phyloP scores from a whole-genome alignment of 2,329 filamentous ascomycete genomes.

The Amphichorda felina region DNA sequence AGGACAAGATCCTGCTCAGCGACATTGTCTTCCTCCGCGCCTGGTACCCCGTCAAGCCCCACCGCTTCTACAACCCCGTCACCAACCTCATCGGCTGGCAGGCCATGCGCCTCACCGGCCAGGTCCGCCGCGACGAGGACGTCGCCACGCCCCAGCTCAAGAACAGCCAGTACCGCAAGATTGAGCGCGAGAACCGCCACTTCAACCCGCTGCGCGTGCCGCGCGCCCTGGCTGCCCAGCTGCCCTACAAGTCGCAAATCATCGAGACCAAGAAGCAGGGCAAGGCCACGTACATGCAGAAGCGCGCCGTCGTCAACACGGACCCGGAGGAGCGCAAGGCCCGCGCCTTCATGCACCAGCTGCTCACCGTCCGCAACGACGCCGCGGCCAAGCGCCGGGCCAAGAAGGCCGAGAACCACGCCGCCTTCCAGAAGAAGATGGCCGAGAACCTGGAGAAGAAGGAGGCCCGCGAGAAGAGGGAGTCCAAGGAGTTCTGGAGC shows the following conservation, averaged over 20 bases:
- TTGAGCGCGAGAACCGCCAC: conserved; percentile 56
- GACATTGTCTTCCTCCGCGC: conserved; percentile 94
- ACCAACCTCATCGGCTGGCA: conserved; percentile 90
- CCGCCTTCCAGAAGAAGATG: conserved; percentile 72
- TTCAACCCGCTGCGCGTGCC: conserved; percentile 76
- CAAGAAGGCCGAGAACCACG: conserved; percentile 81
- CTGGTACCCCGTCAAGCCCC: conserved; percentile 93
- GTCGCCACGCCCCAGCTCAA: conserved; percentile 68
- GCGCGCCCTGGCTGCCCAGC: conserved; percentile 63
- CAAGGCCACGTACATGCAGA: conserved; percentile 82
- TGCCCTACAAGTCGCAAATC: conserved; percentile 91
- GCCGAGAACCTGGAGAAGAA: conserved; percentile 77
- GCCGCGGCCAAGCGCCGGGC: conserved; percentile 70
- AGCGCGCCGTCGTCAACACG: conserved; percentile 78
- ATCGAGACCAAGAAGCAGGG: conserved; percentile 68
- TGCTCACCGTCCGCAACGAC: conserved; percentile 82
- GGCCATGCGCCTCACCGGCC: conserved; percentile 86
- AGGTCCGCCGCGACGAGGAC: conserved; percentile 68
- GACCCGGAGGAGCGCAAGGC: conserved; percentile 78
- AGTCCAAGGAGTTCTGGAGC: conserved; percentile 87
- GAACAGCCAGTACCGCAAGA: conserved; percentile 72
- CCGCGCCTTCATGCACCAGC: conserved; percentile 81
- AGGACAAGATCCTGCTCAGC: conserved; percentile 94
- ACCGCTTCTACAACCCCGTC: conserved; percentile 93
- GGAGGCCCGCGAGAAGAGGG: conserved; percentile 74